These are phyloP conservation scores for Jasminum sambac DNA, from an alignment of 257 asterid species.

Conservation along the genomic window DNA sequence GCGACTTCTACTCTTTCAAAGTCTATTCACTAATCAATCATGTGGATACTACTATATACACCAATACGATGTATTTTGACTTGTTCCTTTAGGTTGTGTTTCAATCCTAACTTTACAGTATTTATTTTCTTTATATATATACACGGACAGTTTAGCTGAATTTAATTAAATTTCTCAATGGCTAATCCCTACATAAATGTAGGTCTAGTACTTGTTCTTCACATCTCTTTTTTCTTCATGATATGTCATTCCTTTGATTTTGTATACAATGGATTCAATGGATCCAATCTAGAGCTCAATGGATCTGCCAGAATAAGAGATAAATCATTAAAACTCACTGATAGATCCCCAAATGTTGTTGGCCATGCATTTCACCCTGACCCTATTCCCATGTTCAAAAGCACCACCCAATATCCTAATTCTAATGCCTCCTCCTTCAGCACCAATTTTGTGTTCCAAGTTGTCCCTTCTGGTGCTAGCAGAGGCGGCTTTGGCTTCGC, in stretches of 20 bases:
- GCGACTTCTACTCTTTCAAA: no score
- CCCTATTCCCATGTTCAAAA: constrained; percentile 39
- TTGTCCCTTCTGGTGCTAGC: constrained; percentile 29
- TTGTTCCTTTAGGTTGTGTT: no score
- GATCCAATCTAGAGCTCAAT: constrained; percentile 20
- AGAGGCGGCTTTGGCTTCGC: constrained; percentile 68
- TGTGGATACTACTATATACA: no score
- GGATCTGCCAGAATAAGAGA: constrained; percentile 32
- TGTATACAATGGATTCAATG: constrained; percentile 51
- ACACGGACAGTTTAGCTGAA: no score
- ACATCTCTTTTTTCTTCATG: constrained; percentile 2
- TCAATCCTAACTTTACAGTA: no score
- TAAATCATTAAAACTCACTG: constrained; percentile 63
- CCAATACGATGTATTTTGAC: no score
- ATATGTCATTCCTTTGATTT: constrained; percentile 38
- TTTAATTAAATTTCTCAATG: no score
- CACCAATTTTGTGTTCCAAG: constrained; percentile 58
- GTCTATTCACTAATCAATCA: no score
- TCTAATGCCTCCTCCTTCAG: constrained; percentile 44
- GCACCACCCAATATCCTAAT: no score
- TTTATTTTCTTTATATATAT: no score
- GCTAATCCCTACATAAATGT: no score
- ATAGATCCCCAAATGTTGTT: constrained; percentile 27
- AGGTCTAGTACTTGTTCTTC: no score
- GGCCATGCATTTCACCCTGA: constrained; percentile 56